Conservation (phyloP, 176 grass and related monocot genomes). For the Ampelocalamus luodianensis region DNA sequence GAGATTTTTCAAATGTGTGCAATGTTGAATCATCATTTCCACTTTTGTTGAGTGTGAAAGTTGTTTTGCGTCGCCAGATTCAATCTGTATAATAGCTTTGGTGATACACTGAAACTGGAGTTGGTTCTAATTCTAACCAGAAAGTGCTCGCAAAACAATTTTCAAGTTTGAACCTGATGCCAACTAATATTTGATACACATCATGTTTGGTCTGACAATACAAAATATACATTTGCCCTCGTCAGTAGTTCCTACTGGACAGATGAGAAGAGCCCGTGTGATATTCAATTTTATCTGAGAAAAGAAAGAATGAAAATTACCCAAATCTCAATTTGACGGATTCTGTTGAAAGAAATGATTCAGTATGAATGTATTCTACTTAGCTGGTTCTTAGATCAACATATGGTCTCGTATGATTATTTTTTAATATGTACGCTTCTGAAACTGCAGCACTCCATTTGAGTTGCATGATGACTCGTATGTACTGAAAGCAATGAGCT, state of each 20-base stretch:
- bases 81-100: not conserved
- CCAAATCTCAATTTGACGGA: not conserved
- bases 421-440: conserved; percentile 24
- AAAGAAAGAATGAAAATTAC: not conserved
- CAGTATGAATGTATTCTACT: not conserved
- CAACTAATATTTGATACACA: conserved; percentile 13
- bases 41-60: not conserved
- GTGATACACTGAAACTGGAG: not conserved
- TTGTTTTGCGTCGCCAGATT: not conserved
- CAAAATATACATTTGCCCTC: not conserved
- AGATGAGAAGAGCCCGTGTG: conserved; percentile 9
- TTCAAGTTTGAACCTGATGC: not conserved
- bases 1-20: not conserved
- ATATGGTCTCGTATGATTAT: not conserved
- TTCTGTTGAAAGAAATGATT: conserved; percentile 29
- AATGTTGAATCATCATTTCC: not conserved
- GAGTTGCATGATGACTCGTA: conserved; percentile 92
- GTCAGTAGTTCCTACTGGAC: not conserved
- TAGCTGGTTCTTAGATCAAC: conserved; percentile 4
- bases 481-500: conserved; percentile 89
- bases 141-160: not conserved
- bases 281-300: conserved; percentile 6
- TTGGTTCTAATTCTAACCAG: not conserved
- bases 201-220: not conserved
- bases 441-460: conserved; percentile 82